phyloP scores from a whole-genome alignment of 1,139 yeast species.

The Zygoascus meyerae region DNA sequence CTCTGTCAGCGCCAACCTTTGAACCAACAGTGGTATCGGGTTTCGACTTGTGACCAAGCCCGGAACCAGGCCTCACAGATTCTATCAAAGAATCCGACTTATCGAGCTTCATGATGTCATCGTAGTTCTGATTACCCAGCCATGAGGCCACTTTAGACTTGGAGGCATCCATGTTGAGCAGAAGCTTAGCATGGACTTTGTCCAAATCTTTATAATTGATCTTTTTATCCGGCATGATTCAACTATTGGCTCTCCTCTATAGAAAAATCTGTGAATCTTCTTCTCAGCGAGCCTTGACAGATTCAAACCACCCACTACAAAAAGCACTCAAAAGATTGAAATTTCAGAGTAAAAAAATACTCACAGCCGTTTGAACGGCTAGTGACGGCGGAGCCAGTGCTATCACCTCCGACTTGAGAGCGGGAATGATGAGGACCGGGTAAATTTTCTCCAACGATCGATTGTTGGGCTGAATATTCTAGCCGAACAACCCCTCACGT shows the following conservation, averaged over 20 bases:
- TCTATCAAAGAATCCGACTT: background rate
- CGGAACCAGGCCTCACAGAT: conserved; percentile 4
- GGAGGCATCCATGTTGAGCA: conserved; percentile 26
- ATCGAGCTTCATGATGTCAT: conserved; percentile 9
- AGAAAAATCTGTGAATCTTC: too few species aligned
- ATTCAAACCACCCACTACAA: too few species aligned
- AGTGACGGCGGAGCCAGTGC: too few species aligned
- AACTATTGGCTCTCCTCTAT: too few species aligned
- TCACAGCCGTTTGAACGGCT: too few species aligned
- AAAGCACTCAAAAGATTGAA: too few species aligned
- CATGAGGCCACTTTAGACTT: conserved; percentile 26
- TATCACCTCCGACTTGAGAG: too few species aligned
- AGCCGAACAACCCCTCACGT: conserved; percentile 6
- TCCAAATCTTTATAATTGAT: conserved; percentile 23
- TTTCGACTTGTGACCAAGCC: conserved; percentile 5
- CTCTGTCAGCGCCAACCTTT: background rate
- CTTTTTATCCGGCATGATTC: background rate
- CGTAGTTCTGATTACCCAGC: conserved; percentile 20
- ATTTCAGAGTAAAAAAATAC: too few species aligned
- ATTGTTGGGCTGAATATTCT: conserved; percentile 1
- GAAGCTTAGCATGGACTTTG: conserved; percentile 26
- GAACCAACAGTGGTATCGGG: background rate
- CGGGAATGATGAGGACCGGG: background rate
- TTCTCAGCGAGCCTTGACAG: too few species aligned
- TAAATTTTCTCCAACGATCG: background rate